phyloP scores from a whole-genome alignment of 352 stramenopile species.

The Globisporangium parvum region DNA sequence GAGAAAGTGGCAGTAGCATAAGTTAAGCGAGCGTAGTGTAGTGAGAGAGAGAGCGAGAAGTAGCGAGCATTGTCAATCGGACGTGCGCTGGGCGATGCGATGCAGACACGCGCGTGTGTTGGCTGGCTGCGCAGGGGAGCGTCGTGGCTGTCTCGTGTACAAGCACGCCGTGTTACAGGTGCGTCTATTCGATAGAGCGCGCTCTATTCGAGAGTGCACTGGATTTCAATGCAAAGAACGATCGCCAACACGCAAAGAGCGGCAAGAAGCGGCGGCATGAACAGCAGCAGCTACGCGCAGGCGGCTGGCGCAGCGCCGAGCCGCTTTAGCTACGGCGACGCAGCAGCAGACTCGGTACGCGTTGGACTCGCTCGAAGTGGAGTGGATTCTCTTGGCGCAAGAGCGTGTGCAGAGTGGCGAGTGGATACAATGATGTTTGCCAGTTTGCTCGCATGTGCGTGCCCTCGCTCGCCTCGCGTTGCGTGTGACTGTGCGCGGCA shows the following conservation, averaged over 20 bases:
- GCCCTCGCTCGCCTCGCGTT: no score
- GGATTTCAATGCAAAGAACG: background rate
- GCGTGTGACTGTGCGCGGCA: background rate
- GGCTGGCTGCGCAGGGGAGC: no score
- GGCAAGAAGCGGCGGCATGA: background rate
- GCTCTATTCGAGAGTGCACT: no score
- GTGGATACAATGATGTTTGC: background rate
- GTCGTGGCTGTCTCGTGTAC: no score
- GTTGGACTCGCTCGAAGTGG: background rate
- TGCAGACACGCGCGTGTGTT: background rate
- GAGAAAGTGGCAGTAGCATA: slow-evolving; percentile 16
- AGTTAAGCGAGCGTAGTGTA: slow-evolving; percentile 14
- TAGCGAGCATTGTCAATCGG: background rate
- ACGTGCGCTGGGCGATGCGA: background rate
- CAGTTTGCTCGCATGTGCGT: no score
- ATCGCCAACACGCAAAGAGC: background rate
- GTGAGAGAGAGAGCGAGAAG: background rate
- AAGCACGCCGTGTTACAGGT: no score
- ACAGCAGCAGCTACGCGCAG: slow-evolving; percentile 3
- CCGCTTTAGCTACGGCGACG: slow-evolving; percentile 4
- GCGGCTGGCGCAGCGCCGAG: background rate
- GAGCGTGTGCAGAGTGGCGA: background rate
- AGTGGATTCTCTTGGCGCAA: background rate
- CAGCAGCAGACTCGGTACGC: background rate
- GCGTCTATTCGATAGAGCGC: no score